A percentile compares a stretch with the other conserved stretches of the same genome.
Evolutionary conservation across 208 protist genomes (phyloP).

Genomic region (Kentomonas sorsogonicus): DNA sequence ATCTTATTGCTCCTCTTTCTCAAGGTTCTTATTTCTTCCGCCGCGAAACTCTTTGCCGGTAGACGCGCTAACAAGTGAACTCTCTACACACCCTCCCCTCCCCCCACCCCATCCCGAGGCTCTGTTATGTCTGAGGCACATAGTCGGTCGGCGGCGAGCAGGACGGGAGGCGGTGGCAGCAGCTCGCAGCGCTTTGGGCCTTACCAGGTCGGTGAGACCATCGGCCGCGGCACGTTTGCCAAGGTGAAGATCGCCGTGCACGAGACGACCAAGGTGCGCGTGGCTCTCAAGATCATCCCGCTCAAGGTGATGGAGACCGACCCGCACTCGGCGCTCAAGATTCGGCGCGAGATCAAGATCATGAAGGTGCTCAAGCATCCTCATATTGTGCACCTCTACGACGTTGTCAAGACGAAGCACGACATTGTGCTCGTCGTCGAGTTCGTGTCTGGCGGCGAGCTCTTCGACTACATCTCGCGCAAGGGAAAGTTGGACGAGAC

Average conservation of each 20-base stretch:
- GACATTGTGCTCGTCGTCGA: slow-evolving; percentile 98
- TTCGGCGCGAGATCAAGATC: slow-evolving; percentile 95
- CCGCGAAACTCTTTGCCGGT: background rate
- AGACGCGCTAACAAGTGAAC: too few relatives aligned
- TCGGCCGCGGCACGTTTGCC: slow-evolving; percentile 76
- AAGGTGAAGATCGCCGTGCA: slow-evolving; percentile 93
- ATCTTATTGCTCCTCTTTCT: slow-evolving; percentile 1
- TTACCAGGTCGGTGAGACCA: slow-evolving; percentile 75
- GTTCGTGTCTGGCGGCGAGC: slow-evolving; percentile 96
- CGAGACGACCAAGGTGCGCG: slow-evolving; percentile 84
- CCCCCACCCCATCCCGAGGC: too few relatives aligned
- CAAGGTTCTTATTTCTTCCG: background rate
- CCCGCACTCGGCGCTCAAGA: slow-evolving; percentile 82
- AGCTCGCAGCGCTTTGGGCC: slow-evolving; percentile 82
- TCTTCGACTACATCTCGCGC: slow-evolving; percentile 97
- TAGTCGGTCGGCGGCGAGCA: slow-evolving; percentile 5
- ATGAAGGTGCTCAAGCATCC: slow-evolving; percentile 96
- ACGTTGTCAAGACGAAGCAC: slow-evolving; percentile 94
- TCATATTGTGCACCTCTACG: slow-evolving; percentile 97
- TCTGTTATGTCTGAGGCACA: too few relatives aligned
- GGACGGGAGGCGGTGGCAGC: too few relatives aligned
- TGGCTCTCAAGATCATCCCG: slow-evolving; percentile 79
- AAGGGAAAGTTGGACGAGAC: slow-evolving; percentile 90
- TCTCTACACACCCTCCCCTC: too few relatives aligned
- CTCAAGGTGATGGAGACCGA: slow-evolving; percentile 69